Conservation (phyloP, 2,329 filamentous ascomycete species). For the Trichoderma polysporum region DNA sequence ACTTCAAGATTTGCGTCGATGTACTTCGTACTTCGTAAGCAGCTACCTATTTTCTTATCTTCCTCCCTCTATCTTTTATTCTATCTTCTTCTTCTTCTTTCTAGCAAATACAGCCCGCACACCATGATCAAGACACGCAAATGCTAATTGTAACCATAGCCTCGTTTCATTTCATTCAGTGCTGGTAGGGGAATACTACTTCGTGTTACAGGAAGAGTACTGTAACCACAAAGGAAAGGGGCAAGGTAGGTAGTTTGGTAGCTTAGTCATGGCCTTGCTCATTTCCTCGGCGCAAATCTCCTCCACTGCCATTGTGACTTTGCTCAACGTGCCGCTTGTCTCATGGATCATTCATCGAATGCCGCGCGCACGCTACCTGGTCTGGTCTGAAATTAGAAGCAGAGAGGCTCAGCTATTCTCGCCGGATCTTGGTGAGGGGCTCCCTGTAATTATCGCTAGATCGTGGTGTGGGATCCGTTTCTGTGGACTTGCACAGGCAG, state of each 20-base stretch:
- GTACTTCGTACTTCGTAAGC: no score
- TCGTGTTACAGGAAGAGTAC: background rate
- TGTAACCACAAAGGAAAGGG: background rate
- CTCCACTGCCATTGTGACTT: constrained; percentile 17
- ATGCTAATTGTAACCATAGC: background rate
- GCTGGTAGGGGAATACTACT: background rate
- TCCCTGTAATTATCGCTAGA: constrained; percentile 15
- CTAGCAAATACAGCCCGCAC: background rate
- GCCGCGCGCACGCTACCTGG: background rate
- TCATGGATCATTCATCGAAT: background rate
- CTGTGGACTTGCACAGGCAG: background rate
- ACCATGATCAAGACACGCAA: background rate
- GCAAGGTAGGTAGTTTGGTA: background rate
- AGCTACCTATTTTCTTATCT: background rate
- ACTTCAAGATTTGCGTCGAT: background rate
- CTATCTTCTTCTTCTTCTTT: no score
- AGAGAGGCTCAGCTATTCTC: background rate
- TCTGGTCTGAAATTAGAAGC: constrained; percentile 10
- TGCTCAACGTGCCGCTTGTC: background rate
- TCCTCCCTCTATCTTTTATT: no score
- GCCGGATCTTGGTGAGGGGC: constrained; percentile 14
- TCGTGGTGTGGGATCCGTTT: background rate
- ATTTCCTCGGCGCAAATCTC: background rate
- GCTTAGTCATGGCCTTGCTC: constrained; percentile 12
- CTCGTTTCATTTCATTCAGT: background rate